A percentile compares a stretch with the other conserved stretches of the same genome.
These are phyloP conservation scores for Phytophthora pseudosyringae DNA, from an alignment of 352 stramenopile species.

Conservation along the genomic window DNA sequence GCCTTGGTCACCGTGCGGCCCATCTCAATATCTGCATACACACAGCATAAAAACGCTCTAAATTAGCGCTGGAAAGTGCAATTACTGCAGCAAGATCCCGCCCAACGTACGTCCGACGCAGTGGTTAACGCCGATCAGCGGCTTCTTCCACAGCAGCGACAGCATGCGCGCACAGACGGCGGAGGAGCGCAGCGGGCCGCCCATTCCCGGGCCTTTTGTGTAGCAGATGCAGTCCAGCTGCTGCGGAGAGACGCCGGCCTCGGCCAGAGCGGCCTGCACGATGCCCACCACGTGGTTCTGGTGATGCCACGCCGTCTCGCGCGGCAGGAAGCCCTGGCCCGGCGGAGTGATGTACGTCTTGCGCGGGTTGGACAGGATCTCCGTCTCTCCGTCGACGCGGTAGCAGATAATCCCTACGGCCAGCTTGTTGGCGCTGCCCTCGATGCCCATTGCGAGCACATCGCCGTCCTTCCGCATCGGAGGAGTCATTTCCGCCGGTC, in stretches of 20 bases:
- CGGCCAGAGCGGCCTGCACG: constrained; percentile 92
- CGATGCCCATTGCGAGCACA: constrained; percentile 96
- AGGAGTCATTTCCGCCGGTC: constrained; percentile 3
- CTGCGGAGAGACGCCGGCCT: constrained; percentile 88
- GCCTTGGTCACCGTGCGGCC: constrained; percentile 96
- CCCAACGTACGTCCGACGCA: constrained; percentile 94
- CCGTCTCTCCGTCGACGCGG: constrained; percentile 72
- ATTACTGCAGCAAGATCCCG: constrained; percentile 4
- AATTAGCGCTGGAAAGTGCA: not conserved
- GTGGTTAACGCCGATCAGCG: constrained; percentile 98
- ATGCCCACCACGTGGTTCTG: constrained; percentile 97
- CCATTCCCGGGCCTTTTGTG: constrained; percentile 98
- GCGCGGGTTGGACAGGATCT: constrained; percentile 98
- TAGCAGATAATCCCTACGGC: constrained; percentile 89
- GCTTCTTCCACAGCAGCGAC: constrained; percentile 95
- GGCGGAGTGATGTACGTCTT: constrained; percentile 99
- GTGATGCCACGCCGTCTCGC: constrained; percentile 99
- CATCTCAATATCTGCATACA: constrained; percentile 98
- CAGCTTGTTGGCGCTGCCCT: constrained; percentile 99
- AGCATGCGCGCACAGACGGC: constrained; percentile 96
- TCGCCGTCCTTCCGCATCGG: constrained; percentile 71
- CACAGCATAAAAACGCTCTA: constrained; percentile 1
- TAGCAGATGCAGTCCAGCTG: constrained; percentile 96
- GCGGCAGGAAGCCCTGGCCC: constrained; percentile 97
- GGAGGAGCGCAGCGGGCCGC: constrained; percentile 96